phyloP scores from a whole-genome alignment of 2,329 filamentous ascomycete genomes.

The Aspergillus luchuensis region DNA sequence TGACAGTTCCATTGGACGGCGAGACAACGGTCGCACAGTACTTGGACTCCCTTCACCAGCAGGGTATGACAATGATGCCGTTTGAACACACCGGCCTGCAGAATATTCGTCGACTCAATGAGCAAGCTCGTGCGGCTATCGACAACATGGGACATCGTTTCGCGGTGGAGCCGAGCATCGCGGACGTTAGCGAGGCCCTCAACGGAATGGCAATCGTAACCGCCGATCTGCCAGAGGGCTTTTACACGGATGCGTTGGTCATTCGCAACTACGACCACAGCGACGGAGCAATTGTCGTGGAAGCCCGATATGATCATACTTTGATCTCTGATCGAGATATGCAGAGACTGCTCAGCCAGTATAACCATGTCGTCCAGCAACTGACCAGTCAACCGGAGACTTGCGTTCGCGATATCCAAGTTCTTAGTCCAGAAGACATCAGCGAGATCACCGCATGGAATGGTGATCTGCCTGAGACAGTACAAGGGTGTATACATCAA shows the following conservation, averaged over 20 bases:
- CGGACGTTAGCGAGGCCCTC: not conserved
- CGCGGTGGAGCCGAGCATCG: not conserved
- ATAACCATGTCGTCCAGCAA: not conserved
- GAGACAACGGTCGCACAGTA: not conserved
- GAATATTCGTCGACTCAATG: not conserved
- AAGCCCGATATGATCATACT: not conserved
- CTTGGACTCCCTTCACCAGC: not conserved
- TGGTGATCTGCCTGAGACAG: not conserved
- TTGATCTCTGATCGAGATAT: not conserved
- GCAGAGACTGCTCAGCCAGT: not conserved
- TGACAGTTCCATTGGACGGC: constrained; percentile 4
- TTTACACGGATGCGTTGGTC: not conserved
- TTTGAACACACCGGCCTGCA: not conserved
- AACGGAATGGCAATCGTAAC: not conserved
- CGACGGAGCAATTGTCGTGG: not conserved
- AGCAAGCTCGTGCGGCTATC: not conserved
- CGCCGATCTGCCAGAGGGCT: not conserved
- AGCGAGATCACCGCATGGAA: not conserved
- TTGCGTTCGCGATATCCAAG: not conserved
- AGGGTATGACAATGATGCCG: not conserved
- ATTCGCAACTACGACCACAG: not conserved
- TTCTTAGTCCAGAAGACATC: not conserved
- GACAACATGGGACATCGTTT: not conserved
- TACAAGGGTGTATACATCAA: not conserved
- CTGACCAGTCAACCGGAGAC: not conserved